Evolutionary conservation across 1,284 basidiomycete genomes (phyloP), one percentile per base, ranked within the genome.

Genomic region (Meripilus lineatus): DNA sequence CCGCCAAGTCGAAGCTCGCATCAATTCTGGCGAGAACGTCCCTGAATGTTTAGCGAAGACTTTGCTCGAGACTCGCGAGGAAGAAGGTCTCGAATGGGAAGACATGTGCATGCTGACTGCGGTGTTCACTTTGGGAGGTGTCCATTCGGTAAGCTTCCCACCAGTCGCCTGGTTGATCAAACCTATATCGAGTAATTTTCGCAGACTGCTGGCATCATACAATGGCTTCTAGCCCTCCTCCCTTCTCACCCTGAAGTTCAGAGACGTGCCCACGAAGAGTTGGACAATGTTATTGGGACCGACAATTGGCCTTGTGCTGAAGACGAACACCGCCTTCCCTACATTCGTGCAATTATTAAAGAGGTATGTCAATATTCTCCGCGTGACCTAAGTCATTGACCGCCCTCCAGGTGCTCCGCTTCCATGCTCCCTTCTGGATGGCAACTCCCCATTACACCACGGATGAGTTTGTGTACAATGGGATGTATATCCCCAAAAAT

Each of bases 121-220:
- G 2, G 66, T 59, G 1, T 69, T 69, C 48, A 69, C 65, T 54
- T 62, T 69, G 15, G 68, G 63, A 3, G 68, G 68, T 10, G 62
- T 69, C 5, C 64, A 68, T 41, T 64, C 68, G 33, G 66, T 67
- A 40, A 2, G 62, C 42, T 8, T 34, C 15, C 15, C n/a, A 6
- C 23, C 18, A 6, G n/a, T 35, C 33, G 15, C 18, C 20, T 32
- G 40, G 5, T 22, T 20, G 10, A 32, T 25, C 20, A n/a, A n/a
- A n/a, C n/a, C n/a, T n/a, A n/a, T n/a, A n/a, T n/a, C n/a, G n/a
- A n/a, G n/a, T n/a, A 38, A 7, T 17, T 20, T 40, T 14, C 30
- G 39, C 42, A 65, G 63, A 64, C 62, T 15, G 52, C 64, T 8
- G 59, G 59, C 7, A 54, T 67, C 15, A 45, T 57, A 25, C 40